phyloP scores from a whole-genome alignment of 805 yeast species.

The Ascoidea rubescens region DNA sequence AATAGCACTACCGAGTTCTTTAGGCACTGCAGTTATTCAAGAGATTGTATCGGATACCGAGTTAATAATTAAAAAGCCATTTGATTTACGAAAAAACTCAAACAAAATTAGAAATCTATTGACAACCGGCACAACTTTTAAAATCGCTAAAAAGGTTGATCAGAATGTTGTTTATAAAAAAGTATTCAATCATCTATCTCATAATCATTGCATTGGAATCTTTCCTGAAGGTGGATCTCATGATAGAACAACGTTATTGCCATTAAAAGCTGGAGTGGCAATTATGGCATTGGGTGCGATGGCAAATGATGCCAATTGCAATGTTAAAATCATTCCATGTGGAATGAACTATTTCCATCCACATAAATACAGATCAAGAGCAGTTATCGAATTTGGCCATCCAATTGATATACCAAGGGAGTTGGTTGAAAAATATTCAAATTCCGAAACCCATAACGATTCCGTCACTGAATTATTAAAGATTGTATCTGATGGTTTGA shows the following conservation, averaged over 20 bases:
- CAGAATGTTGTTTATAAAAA: constrained; percentile 72
- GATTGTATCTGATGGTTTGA: constrained; percentile 55
- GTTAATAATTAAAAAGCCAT: constrained; percentile 59
- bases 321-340: constrained; percentile 84
- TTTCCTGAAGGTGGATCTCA: constrained; percentile 99
- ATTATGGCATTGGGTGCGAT: constrained; percentile 96
- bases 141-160: constrained; percentile 72
- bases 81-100: constrained; percentile 13
- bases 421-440: constrained; percentile 49
- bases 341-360: constrained; percentile 97
- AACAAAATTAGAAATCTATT: constrained; percentile 27
- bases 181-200: constrained; percentile 73
- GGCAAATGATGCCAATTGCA: constrained; percentile 59
- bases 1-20: constrained; percentile 60
- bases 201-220: constrained; percentile 77
- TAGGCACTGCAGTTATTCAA: constrained; percentile 63
- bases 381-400: constrained; percentile 87
- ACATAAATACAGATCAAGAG: constrained; percentile 88
- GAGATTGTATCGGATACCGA: constrained; percentile 63
- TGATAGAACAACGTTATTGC: constrained; percentile 82
- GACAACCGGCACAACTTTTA: constrained; percentile 39
- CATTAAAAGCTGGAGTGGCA: constrained; percentile 94
- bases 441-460: constrained; percentile 51
- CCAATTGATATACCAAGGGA: constrained; percentile 58
- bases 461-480: constrained; percentile 65